Conservation (phyloP, 495 filamentous ascomycete genomes). For the Neurospora sp. region DNA sequence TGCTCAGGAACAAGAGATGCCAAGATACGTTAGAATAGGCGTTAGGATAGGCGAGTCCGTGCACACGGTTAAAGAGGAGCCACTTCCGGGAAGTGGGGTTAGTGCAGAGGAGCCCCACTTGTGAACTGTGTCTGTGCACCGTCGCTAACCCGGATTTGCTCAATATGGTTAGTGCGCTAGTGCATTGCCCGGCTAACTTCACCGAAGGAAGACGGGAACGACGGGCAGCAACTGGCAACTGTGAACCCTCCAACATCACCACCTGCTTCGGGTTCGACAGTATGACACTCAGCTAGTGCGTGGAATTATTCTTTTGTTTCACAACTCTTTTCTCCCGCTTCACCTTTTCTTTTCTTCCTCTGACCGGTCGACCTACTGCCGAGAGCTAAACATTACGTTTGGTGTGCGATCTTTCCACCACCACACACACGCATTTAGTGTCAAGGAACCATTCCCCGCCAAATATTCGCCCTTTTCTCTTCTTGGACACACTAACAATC, state of each 20-base stretch:
- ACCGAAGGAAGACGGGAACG: not conserved
- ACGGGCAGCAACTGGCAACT: not conserved
- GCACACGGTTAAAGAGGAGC: not conserved
- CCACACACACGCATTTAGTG: not conserved
- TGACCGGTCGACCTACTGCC: not conserved
- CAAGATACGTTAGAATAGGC: not conserved
- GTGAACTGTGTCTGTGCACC: not conserved
- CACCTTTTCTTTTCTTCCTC: not conserved
- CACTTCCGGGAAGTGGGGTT: not conserved
- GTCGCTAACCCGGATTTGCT: not conserved
- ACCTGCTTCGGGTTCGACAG: not conserved
- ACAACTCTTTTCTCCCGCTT: not conserved
- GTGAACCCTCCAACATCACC: not conserved
- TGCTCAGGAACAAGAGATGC: not conserved
- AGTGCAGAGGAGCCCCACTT: not conserved
- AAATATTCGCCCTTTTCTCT: not conserved
- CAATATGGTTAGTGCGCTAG: not conserved
- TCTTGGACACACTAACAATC: not conserved
- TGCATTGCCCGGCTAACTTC: not conserved
- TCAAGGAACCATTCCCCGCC: not conserved
- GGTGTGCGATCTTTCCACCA: not conserved
- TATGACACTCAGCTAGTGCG: not conserved
- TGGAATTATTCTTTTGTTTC: not conserved
- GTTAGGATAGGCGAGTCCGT: not conserved
- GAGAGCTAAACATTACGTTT: not conserved